Evolutionary conservation across 257 asterid genomes (phyloP), one percentile per base, ranked within the genome.

Genomic region (Fraxinus anomala): DNA sequence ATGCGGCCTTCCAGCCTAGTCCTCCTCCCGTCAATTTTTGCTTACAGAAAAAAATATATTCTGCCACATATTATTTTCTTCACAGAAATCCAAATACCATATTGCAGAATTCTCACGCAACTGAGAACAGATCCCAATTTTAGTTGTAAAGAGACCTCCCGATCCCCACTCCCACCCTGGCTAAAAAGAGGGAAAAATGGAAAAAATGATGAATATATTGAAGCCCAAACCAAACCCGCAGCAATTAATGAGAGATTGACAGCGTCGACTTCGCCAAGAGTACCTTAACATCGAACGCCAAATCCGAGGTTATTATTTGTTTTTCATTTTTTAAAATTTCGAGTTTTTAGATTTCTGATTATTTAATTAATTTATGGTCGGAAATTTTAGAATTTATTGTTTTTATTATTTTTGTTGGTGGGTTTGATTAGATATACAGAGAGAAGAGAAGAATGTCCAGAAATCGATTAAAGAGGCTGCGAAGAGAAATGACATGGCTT

Each of bases 241-340:
- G 84, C 97, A 93, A 79, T 72, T 91, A 78, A 87, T 92, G 67
- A 85, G 98, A 74, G 98, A 93, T 84, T 95, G 99, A 97, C 97
- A 93, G 86, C 97, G 97, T 76, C 94, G 97, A 66, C 96, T 96
- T 68, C 96, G 98, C 56, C 98, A 92, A 81, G 99, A 95, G 85
- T 86, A 92, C 77, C 98, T 97, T 49, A 89, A 84, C 74, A 90
- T 95, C 84, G 98, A 95, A 80, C 99, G 99, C 75, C 97, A 95
- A 87, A 90, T 92, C 75, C 90, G 97, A 90, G 97, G 99, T 94
- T 14, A 16, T 30, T 8, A 19, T 73, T 56, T 69, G 1, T 47
- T 4, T 47, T 65, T 24, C 68, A 23, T 21, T 72, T 42, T 3
- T 42, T 31, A 13, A 37, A 44, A 7, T 56, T 9, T 12, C 63